phyloP scores from a whole-genome alignment of 768 basidiomycete genomes.

The Boletus sensibilis region DNA sequence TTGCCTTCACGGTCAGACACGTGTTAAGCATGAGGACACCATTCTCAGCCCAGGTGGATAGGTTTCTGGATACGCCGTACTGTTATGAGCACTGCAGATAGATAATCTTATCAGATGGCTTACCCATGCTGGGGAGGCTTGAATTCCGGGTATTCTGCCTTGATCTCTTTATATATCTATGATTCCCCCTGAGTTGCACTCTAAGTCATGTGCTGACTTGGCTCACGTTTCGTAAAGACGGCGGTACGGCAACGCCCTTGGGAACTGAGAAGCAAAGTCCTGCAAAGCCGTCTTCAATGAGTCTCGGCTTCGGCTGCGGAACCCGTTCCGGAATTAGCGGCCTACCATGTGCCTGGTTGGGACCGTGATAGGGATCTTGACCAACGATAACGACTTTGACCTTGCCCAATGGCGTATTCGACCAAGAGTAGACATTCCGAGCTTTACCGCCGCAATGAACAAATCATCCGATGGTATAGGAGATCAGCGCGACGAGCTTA shows the following conservation, averaged over 20 bases:
- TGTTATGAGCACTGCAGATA: conserved; percentile 6
- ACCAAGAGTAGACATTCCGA: conserved; percentile 88
- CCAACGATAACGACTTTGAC: conserved; percentile 88
- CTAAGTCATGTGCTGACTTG: conserved; percentile 2
- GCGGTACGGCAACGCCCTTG: conserved; percentile 68
- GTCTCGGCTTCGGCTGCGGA: conserved; percentile 9
- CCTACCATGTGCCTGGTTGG: conserved; percentile 82
- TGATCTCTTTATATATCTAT: conserved; percentile 88
- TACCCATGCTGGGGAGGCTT: conserved; percentile 81
- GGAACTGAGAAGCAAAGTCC: conserved; percentile 92
- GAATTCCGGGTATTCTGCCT: conserved; percentile 78
- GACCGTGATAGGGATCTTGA: conserved; percentile 84
- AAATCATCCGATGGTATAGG: conserved; percentile 2
- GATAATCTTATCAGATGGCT: conserved; percentile 31
- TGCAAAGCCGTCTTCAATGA: conserved; percentile 28
- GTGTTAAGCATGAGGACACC: conserved; percentile 93
- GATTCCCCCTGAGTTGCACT: conserved; percentile 13
- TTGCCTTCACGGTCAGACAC: conserved; percentile 82
- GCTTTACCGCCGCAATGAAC: conserved; percentile 43
- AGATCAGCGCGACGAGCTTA: conserved; percentile 38
- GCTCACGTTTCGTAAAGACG: conserved; percentile 78
- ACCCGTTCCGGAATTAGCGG: neutral
- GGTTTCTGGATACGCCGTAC: conserved; percentile 50
- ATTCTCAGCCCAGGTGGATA: conserved; percentile 76
- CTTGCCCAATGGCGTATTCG: conserved; percentile 78